phyloP scores from a whole-genome alignment of 2,329 filamentous ascomycete species.

The Exophiala sideris region DNA sequence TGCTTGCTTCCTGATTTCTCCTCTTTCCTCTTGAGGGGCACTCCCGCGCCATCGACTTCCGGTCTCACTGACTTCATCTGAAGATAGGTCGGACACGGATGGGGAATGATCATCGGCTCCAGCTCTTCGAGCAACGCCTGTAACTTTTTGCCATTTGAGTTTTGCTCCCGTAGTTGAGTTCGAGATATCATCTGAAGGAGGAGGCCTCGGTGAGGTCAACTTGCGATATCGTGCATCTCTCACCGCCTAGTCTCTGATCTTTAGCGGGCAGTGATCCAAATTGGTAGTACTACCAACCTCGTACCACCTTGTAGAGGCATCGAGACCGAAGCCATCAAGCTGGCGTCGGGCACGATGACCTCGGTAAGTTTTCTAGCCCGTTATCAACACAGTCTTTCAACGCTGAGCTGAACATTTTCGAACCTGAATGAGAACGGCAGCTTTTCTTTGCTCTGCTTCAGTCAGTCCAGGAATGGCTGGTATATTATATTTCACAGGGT shows the following conservation, averaged over 20 bases:
- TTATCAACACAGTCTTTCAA: neutral
- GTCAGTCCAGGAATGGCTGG: slow-evolving; percentile 2
- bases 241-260: slow-evolving; percentile 50
- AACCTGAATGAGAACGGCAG: slow-evolving; percentile 19
- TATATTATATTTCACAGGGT: neutral
- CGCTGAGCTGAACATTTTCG: neutral
- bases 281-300: slow-evolving; percentile 52
- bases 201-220: slow-evolving; percentile 43
- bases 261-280: slow-evolving; percentile 29
- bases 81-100: slow-evolving; percentile 28
- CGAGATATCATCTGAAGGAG: neutral
- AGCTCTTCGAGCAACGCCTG: slow-evolving; percentile 67
- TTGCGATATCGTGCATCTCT: slow-evolving; percentile 57
- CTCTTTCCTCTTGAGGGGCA: slow-evolving; percentile 24
- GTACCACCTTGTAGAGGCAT: slow-evolving; percentile 68
- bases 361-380: slow-evolving; percentile 64
- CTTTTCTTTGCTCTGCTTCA: slow-evolving; percentile 19
- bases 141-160: slow-evolving; percentile 72
- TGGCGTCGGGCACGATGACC: slow-evolving; percentile 72
- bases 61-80: slow-evolving; percentile 41
- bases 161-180: slow-evolving; percentile 43
- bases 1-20: slow-evolving; percentile 39
- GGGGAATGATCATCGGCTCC: slow-evolving; percentile 59
- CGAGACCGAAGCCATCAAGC: slow-evolving; percentile 64
- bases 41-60: slow-evolving; percentile 32